A percentile compares a stretch with the other conserved stretches of the same genome.
phyloP scores from a whole-genome alignment of 768 basidiomycete genomes.

The Clitopilus hobsonii region DNA sequence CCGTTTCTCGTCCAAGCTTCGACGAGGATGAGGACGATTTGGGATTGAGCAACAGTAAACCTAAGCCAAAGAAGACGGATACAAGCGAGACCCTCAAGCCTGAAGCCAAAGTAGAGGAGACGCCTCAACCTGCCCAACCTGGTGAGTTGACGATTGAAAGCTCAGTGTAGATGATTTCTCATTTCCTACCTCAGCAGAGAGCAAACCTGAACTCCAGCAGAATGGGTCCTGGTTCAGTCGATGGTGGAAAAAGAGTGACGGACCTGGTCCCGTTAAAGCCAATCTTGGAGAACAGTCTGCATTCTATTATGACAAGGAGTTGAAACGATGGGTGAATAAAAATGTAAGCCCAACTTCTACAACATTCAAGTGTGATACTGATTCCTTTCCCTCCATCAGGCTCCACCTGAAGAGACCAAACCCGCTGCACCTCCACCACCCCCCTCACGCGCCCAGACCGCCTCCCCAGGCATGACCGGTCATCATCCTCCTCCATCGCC shows the following conservation, averaged over 20 bases:
- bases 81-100: conserved; percentile 6
- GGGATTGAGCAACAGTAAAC: conserved; percentile 77
- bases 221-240: conserved; percentile 75
- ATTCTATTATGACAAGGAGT: conserved; percentile 94
- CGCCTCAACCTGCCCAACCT: conserved; percentile 18
- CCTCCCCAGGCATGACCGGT: conserved; percentile 64
- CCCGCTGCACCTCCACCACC: conserved; percentile 62
- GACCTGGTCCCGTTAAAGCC: conserved; percentile 77
- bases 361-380: background rate
- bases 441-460: conserved; percentile 81
- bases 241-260: conserved; percentile 69
- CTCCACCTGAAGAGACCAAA: conserved; percentile 50
- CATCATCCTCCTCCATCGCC: conserved; percentile 20
- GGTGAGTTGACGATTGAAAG: conserved; percentile 17
- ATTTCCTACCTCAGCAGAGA: conserved; percentile 2
- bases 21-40: conserved; percentile 84
- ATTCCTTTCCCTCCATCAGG: conserved; percentile 33
- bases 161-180: background rate
- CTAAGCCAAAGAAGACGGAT: conserved; percentile 6
- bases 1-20: conserved; percentile 13
- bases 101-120: conserved; percentile 7
- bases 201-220: conserved; percentile 3
- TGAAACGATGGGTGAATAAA: conserved; percentile 95
- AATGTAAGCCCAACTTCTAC: conserved; percentile 49
- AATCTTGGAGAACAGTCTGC: conserved; percentile 87